Evolutionary conservation across 225 moss, liverwort and hornwort genomes (phyloP), one percentile per base, ranked within the genome.

Genomic region (Sphagnum contortum): DNA sequence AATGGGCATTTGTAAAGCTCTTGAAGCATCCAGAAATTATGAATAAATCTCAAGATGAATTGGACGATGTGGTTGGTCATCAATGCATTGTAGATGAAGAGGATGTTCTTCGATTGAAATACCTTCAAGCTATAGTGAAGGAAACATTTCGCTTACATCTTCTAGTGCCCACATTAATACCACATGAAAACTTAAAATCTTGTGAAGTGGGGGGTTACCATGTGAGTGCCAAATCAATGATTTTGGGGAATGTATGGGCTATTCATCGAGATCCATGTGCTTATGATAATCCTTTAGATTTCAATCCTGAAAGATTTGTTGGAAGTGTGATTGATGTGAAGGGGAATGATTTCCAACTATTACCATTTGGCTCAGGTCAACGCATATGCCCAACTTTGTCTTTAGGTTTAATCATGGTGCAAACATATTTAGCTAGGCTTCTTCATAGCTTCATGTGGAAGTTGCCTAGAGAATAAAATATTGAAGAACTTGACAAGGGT

Each of bases 91-190:
- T 79, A 5, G 44, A n/a, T 1, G 68, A 74, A 44, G 1, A 49
- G 2, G 65, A 74, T 47, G 2, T 79, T 2, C 4, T 3, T 4
- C 53, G 64, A 2, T 54, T 78, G 3, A 61, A 66, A 0, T 78
- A 71, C 64, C 66, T 78, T 7, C 64, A 71, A 67, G 66, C 59
- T 57, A 57, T 70, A 0, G 59, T 78, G n/a, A 74, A 74, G 70
- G 78, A 78, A 44, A 70, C 67, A 9, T 74, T 70, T 54, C 62
- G 74, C 3, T 51, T 74, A 3, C 78, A 78, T 63, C 78, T 60
- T 0, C 70, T 67, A 2, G 71, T 62, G 2, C 50, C 62, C 0
- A 74, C 74, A 12, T 10, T 66, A 6, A 68, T 79, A 44, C 74
- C 71, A 7, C 68, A 64, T 4, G 48, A 61, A n/a, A 52, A 70